These are phyloP conservation scores for Anthostomella pinea DNA, from an alignment of 2,329 filamentous ascomycete genomes.

Conservation along the genomic window DNA sequence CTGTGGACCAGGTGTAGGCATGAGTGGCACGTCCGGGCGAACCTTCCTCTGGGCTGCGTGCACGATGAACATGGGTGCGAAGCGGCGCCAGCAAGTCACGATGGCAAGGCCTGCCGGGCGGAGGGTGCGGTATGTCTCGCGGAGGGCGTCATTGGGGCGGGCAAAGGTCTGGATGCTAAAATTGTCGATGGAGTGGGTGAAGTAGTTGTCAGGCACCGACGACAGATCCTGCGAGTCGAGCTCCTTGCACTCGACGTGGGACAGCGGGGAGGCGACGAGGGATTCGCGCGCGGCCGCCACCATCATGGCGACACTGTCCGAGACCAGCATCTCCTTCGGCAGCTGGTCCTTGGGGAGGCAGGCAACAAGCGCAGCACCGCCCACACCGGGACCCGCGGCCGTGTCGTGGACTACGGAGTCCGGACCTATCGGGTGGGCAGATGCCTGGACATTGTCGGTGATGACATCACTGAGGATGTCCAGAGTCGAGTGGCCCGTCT, in stretches of 20 bases:
- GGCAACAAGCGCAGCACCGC: slow-evolving; percentile 26
- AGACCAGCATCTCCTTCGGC: slow-evolving; percentile 25
- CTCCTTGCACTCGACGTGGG: slow-evolving; percentile 24
- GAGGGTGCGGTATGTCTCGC: slow-evolving; percentile 25
- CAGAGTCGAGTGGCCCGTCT: slow-evolving; percentile 29
- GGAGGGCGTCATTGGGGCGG: slow-evolving; percentile 17
- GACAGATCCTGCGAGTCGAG: slow-evolving; percentile 26
- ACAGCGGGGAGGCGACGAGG: slow-evolving; percentile 23
- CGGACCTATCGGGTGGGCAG: slow-evolving; percentile 20
- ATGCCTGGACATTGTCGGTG: slow-evolving; percentile 26
- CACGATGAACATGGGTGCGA: slow-evolving; percentile 23
- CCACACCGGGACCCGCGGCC: slow-evolving; percentile 30
- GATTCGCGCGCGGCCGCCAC: slow-evolving; percentile 27
- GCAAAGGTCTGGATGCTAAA: slow-evolving; percentile 28
- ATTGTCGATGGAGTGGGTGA: slow-evolving; percentile 27
- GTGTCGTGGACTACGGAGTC: slow-evolving; percentile 32
- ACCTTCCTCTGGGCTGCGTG: slow-evolving; percentile 26
- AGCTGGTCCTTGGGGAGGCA: slow-evolving; percentile 24
- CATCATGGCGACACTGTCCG: slow-evolving; percentile 29
- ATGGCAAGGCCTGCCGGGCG: slow-evolving; percentile 21
- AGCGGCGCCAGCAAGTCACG: slow-evolving; percentile 26
- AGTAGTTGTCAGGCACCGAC: slow-evolving; percentile 20
- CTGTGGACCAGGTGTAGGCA: slow-evolving; percentile 22
- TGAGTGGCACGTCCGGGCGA: slow-evolving; percentile 24
- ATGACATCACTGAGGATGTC: slow-evolving; percentile 27